A percentile compares a stretch with the other conserved stretches of the same genome.
phyloP scores from a whole-genome alignment of 768 basidiomycete genomes.

The Panellus pusillus region DNA sequence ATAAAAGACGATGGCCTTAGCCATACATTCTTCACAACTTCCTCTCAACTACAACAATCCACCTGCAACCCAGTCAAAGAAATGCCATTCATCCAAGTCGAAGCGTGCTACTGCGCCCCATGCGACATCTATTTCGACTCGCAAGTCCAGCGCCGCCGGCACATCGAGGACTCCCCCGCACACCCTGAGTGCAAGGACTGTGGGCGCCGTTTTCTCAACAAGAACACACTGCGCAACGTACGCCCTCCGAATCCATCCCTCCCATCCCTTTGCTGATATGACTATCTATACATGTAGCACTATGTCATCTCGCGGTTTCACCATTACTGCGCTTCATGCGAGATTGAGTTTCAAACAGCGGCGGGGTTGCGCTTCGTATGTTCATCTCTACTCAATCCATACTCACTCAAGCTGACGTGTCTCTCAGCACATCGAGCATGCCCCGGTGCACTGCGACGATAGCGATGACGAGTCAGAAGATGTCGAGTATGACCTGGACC shows the following conservation, averaged over 20 bases:
- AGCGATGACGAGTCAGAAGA: conserved; percentile 21
- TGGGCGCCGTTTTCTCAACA: conserved; percentile 21
- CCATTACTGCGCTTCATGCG: conserved; percentile 24
- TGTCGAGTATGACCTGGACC: background rate
- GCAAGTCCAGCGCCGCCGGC: conserved; percentile 16
- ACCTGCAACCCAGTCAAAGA: background rate
- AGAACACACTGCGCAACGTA: conserved; percentile 23
- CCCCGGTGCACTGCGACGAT: conserved; percentile 23
- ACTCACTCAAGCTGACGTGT: background rate
- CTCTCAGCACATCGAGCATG: conserved; percentile 22
- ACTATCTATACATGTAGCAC: conserved; percentile 15
- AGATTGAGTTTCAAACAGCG: conserved; percentile 21
- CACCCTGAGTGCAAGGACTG: conserved; percentile 26
- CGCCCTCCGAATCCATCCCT: background rate
- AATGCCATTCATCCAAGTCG: conserved; percentile 6
- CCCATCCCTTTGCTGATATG: background rate
- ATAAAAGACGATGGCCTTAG: background rate
- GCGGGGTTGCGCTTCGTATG: conserved; percentile 22
- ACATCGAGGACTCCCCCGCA: conserved; percentile 14
- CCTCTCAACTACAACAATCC: too few species aligned
- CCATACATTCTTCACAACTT: background rate
- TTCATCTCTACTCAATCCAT: background rate
- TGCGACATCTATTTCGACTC: conserved; percentile 26
- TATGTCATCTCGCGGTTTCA: conserved; percentile 24
- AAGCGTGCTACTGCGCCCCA: conserved; percentile 21